Conservation (phyloP, 768 basidiomycete species). For the Kwoniella pini region DNA sequence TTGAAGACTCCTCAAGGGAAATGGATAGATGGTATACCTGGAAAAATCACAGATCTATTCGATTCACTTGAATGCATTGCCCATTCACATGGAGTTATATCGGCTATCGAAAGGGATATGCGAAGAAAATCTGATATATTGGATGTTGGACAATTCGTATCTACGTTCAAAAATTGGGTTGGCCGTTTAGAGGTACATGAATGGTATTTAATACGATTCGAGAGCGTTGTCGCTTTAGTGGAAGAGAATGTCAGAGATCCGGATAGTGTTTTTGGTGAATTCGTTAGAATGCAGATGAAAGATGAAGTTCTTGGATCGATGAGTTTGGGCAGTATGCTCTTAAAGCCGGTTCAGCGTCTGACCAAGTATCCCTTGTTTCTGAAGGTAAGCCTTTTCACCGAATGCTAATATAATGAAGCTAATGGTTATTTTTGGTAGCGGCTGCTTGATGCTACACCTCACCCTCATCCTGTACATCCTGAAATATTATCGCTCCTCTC, state of each 20-base stretch:
- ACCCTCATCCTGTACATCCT: constrained; percentile 69
- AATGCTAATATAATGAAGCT: neutral
- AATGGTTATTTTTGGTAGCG: constrained; percentile 59
- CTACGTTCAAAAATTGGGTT: constrained; percentile 65
- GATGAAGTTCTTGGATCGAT: constrained; percentile 63
- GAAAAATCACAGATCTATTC: constrained; percentile 68
- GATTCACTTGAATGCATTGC: constrained; percentile 89
- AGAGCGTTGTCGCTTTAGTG: constrained; percentile 63
- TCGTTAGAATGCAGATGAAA: constrained; percentile 64
- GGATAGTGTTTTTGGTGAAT: constrained; percentile 79
- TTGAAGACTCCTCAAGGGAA: constrained; percentile 68
- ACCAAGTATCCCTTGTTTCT: constrained; percentile 72
- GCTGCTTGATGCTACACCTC: constrained; percentile 69
- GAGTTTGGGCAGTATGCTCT: constrained; percentile 67
- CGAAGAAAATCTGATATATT: constrained; percentile 54
- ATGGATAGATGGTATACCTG: constrained; percentile 80
- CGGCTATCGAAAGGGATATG: constrained; percentile 58
- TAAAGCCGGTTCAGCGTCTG: constrained; percentile 74
- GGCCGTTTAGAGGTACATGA: constrained; percentile 77
- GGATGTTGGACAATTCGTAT: constrained; percentile 63
- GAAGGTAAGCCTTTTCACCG: constrained; percentile 60
- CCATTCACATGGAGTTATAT: constrained; percentile 70
- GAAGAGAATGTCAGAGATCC: constrained; percentile 59
- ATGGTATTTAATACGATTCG: constrained; percentile 76
- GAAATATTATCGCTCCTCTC: constrained; percentile 65